These are phyloP conservation scores for Taphrina sp. DNA, from an alignment of 1,139 yeast species.

Conservation along the genomic window DNA sequence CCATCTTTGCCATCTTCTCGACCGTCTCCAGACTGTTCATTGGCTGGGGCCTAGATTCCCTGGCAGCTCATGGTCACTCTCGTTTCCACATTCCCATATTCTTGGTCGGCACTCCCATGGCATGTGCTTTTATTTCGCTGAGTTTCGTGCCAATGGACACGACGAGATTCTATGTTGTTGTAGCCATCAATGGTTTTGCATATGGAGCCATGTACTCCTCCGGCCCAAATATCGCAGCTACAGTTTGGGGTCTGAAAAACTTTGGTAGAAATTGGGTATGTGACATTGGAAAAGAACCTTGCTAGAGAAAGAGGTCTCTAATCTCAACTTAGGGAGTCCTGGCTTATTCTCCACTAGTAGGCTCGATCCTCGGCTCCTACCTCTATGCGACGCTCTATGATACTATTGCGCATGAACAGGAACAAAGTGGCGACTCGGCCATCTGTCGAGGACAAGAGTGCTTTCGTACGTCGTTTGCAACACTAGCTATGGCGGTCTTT, in stretches of 20 bases:
- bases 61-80: conserved; percentile 15
- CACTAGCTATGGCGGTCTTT: not conserved
- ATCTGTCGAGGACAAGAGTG: conserved; percentile 8
- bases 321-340: conserved; percentile 10
- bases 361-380: conserved; percentile 23
- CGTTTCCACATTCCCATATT: conserved; percentile 2
- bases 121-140: conserved; percentile 3
- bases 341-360: conserved; percentile 25
- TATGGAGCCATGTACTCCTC: conserved; percentile 19
- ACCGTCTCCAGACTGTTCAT: conserved; percentile 14
- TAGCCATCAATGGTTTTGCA: conserved; percentile 16
- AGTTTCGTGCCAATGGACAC: not conserved
- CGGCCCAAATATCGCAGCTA: conserved; percentile 26
- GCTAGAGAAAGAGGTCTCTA: not conserved
- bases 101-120: conserved; percentile 4
- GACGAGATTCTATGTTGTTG: conserved; percentile 6
- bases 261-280: conserved; percentile 28
- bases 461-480: conserved; percentile 2
- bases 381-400: conserved; percentile 25
- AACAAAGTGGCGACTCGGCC: not conserved
- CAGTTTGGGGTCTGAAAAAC: conserved; percentile 22
- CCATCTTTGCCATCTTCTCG: conserved; percentile 26
- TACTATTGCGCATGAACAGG: not conserved
- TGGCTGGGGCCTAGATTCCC: conserved; percentile 9
- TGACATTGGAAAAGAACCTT: not conserved